These are phyloP conservation scores for Microdochium paspali DNA, from an alignment of 2,329 filamentous ascomycete species.

Conservation along the genomic window DNA sequence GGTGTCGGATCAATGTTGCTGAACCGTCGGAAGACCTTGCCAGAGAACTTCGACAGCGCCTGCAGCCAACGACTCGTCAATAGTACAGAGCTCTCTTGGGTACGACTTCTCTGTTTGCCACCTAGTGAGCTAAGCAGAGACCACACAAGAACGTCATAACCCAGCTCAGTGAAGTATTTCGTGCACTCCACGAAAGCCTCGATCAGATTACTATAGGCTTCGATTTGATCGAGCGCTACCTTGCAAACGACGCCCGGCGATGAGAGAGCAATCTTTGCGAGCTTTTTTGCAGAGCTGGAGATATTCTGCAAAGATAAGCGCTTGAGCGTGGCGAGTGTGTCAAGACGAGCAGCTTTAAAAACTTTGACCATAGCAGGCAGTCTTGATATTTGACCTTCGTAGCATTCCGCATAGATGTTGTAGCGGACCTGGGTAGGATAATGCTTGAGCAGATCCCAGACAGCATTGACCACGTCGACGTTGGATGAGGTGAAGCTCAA, in stretches of 20 bases:
- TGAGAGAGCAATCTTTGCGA: constrained; percentile 87
- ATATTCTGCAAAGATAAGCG: constrained; percentile 83
- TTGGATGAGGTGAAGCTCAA: constrained; percentile 82
- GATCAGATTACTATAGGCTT: constrained; percentile 90
- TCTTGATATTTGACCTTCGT: constrained; percentile 66
- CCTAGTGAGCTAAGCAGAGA: constrained; percentile 68
- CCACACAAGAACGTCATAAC: constrained; percentile 91
- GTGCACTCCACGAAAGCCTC: constrained; percentile 92
- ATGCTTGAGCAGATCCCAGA: constrained; percentile 73
- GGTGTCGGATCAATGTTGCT: constrained; percentile 74
- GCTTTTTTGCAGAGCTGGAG: constrained; percentile 71
- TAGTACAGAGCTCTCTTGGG: constrained; percentile 51
- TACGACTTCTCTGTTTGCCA: constrained; percentile 53
- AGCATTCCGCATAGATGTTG: constrained; percentile 90
- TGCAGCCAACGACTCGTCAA: constrained; percentile 89
- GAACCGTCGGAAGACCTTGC: constrained; percentile 82
- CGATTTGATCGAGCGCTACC: constrained; percentile 81
- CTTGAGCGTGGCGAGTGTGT: constrained; percentile 82
- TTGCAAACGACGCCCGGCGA: constrained; percentile 88
- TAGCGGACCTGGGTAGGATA: constrained; percentile 74
- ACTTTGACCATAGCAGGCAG: constrained; percentile 68
- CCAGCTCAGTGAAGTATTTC: constrained; percentile 84
- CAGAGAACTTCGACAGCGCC: constrained; percentile 82
- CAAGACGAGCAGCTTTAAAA: constrained; percentile 65
- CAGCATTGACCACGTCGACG: constrained; percentile 72